Base-by-base conservation (phyloP, 2,329 filamentous ascomycete genomes). In the Trichoderma koningii region DNA sequence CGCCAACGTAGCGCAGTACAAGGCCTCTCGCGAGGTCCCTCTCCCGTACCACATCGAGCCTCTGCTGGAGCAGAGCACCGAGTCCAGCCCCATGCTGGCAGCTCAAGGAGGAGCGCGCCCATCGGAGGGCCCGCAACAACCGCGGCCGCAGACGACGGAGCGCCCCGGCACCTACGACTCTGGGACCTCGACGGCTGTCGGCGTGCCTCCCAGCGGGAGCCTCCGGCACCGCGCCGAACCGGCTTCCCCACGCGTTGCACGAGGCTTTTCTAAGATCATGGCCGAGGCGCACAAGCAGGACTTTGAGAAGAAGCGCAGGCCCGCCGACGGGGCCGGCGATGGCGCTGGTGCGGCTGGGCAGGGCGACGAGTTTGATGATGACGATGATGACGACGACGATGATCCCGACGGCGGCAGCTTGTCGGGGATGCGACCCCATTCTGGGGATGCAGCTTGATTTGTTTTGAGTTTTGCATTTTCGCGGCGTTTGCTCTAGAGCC, bases 201-300 rank as follows among this genome's bases (percentile, higher is more conserved):
- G 66, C 2, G 69, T 67, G 60, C 56, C 69, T 7, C 41, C 66
- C 2, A 55, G 60, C 26, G 73, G 71, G 0, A 42, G 23, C 59
- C 59, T 69, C 66, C 68, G 76, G 65, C 74, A 77, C 9, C 75
- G 76, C 55, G 59, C 76, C 1, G 75, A 77, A 21, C 71, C 75
- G 1, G 61, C 70, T 7, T 5, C 26, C 9, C 21, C 26, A 34
- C 14, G 14, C 1, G 44, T 64, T 23, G 69, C 64, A 67, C 77
- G 76, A 19, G 77, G 78, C 0, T 81, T 87, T 63, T 80, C 81
- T 5, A 86, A 83, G 15, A 87, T 93, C n/a, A 82, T 97, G 69
- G 90, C 92, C 4, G 85, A 89, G 67, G 94, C 94, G 6, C 95
- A 98, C 75, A 89, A 86, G 67, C 90, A 96, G 75, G 94, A 98